Percentiles rank a stretch among this genome's conserved stretches.
Evolutionary conservation across 768 basidiomycete genomes (phyloP).

Genomic region (Lentinula raphanica): DNA sequence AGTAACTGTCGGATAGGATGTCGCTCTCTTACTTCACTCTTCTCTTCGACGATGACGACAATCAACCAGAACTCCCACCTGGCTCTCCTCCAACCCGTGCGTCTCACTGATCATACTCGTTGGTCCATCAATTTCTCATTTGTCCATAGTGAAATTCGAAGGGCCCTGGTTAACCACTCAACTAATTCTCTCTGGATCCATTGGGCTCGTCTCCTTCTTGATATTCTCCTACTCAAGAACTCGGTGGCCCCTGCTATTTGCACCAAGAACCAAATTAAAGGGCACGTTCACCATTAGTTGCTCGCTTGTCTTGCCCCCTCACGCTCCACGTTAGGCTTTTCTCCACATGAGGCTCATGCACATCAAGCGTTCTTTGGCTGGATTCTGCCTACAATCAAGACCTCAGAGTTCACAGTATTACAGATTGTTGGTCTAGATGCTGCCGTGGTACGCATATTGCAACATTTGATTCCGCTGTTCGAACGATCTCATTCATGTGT

Average conservation of each 20-base stretch:
- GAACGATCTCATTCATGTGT: neutral
- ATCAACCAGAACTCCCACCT: slow-evolving; percentile 17
- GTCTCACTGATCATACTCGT: neutral
- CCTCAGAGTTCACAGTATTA: slow-evolving; percentile 87
- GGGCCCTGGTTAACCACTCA: slow-evolving; percentile 98
- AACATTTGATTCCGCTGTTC: neutral
- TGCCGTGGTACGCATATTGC: slow-evolving; percentile 69
- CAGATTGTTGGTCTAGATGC: slow-evolving; percentile 97
- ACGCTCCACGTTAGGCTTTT: slow-evolving; percentile 59
- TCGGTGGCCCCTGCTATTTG: slow-evolving; percentile 85
- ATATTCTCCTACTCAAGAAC: slow-evolving; percentile 86
- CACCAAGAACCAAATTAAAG: slow-evolving; percentile 91
- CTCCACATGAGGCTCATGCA: slow-evolving; percentile 87
- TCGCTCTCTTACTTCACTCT: neutral
- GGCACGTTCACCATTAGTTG: slow-evolving; percentile 40
- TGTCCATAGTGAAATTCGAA: slow-evolving; percentile 61
- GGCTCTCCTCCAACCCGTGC: slow-evolving; percentile 25
- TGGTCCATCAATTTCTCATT: slow-evolving; percentile 1
- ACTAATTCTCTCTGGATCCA: slow-evolving; percentile 64
- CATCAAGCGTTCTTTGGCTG: slow-evolving; percentile 90
- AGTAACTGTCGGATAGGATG: neutral
- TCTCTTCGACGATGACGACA: slow-evolving; percentile 1
- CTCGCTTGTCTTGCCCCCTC: slow-evolving; percentile 3
- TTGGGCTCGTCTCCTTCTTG: slow-evolving; percentile 79
- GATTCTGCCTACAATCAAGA: slow-evolving; percentile 88